Base-by-base conservation (phyloP, 2,329 filamentous ascomycete genomes). In the Alternaria burnsii region DNA sequence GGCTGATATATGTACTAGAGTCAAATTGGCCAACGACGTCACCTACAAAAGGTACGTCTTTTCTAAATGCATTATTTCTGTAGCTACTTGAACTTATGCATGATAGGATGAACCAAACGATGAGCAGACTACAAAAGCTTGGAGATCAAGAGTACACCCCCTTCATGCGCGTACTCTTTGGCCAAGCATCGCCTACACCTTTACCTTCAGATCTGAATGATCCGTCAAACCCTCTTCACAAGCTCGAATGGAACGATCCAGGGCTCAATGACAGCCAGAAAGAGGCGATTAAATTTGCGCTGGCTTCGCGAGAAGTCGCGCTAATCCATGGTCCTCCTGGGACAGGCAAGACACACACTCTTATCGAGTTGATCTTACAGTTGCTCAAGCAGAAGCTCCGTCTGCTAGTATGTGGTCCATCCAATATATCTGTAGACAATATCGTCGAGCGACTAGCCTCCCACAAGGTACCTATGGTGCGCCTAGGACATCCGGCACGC, bases 381-480 rank as follows among this genome's bases (percentile, higher is more conserved):
- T 82, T 98, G 69, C 83, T 96, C 55, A 89, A 89, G 73, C 87
- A 87, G 24, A 86, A 88, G 34, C 85, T 89, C 55, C 88, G 93
- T 1, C 84, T 98, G 11, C 84, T 98, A 2, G 94, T 98, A n/a
- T 98, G 95, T 72, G 95, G 94, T 0, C 95, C 95, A 0, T 97
- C 93, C 30, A 99, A 99, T 76, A 94, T 99, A 69, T 95, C 93
- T 0, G 95, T 99, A 1, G 95, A 99, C 84, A 99, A 99, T 74
- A 97, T 99, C 59, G 94, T 97, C 9, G 95, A 99, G 79, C 89
- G 95, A 8, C 86, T 98, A 2, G 88, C 93, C 2, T 88, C 91
- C 0, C 91, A 94, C 77, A 93, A 93, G 72, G 85, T 97, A 1
- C 90, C 93, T 0, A 93, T 98, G 71, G 86, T 98, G 36, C 90